Percentiles rank a stretch among this genome's conserved stretches.
phyloP scores from a whole-genome alignment of 306 rosid genomes.

The Begonia peltatifolia region DNA sequence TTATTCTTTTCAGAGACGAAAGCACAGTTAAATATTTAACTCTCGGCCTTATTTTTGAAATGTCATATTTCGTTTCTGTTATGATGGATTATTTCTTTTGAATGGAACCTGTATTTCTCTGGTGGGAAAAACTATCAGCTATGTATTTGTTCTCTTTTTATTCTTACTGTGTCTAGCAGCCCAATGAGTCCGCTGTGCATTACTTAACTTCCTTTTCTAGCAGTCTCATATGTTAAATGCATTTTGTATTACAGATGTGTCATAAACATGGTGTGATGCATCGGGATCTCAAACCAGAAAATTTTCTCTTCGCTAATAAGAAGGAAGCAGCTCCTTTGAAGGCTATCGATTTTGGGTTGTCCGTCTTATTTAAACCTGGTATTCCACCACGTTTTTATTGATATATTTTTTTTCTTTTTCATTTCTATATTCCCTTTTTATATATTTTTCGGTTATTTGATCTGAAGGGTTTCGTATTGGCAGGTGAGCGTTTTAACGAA shows the following conservation, averaged over 20 bases:
- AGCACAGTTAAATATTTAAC: no score
- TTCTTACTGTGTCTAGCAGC: not conserved
- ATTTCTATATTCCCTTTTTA: not conserved
- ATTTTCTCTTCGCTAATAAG: constrained; percentile 42
- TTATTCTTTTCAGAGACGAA: no score
- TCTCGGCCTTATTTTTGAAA: no score
- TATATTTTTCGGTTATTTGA: not conserved
- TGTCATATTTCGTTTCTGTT: no score
- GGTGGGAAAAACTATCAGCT: not conserved
- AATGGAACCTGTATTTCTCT: no score
- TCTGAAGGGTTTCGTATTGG: not conserved
- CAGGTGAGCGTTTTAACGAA: constrained; percentile 38
- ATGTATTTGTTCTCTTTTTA: not conserved
- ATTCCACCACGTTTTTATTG: constrained; percentile 3
- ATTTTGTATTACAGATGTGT: constrained; percentile 26
- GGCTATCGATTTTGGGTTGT: constrained; percentile 50
- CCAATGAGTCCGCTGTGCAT: no score
- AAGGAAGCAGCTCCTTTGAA: constrained; percentile 44
- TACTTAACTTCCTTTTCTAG: no score
- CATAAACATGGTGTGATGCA: constrained; percentile 52
- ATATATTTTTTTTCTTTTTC: not conserved
- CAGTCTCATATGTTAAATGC: not conserved
- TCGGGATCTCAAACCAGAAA: constrained; percentile 56
- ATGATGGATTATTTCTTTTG: no score
- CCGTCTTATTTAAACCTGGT: constrained; percentile 43